Evolutionary conservation across 371 early-diverging fungal genomes (phyloP).

Genomic region (Lichtheimia ornata): DNA sequence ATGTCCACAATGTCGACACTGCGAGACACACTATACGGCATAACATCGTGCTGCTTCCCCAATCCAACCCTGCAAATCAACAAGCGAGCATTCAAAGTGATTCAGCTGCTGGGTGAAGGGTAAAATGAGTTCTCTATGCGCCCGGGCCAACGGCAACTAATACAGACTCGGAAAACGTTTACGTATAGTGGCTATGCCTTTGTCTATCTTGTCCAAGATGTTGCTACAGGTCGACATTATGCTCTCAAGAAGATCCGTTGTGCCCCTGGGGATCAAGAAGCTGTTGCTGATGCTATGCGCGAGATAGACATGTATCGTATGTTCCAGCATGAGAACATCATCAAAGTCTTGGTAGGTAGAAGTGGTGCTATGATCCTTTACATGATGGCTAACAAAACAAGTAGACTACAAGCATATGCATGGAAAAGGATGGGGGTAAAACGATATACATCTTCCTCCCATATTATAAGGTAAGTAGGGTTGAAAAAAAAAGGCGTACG

Average conservation of each 20-base stretch:
- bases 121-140: conserved; percentile 19
- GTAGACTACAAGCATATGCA: conserved; percentile 56
- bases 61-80: conserved; percentile 59
- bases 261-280: conserved; percentile 53
- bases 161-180: not conserved
- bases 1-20: conserved; percentile 26
- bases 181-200: conserved; percentile 67
- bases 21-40: conserved; percentile 49
- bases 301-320: conserved; percentile 71
- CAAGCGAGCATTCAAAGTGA: conserved; percentile 54
- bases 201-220: conserved; percentile 69
- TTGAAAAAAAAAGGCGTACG: not conserved
- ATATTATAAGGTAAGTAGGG: conserved; percentile 50
- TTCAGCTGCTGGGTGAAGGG: conserved; percentile 66
- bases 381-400: too few species aligned
- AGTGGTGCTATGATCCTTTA: not conserved
- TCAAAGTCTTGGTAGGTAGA: conserved; percentile 56
- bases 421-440: conserved; percentile 59
- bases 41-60: conserved; percentile 61
- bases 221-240: conserved; percentile 42
- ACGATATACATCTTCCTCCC: conserved; percentile 66
- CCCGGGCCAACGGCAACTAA: not conserved
- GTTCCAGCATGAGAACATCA: conserved; percentile 69
- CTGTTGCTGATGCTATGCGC: conserved; percentile 62
- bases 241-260: conserved; percentile 75